Conservation (phyloP, 805 yeast genomes). For the Ogataea trehaloabstinens region DNA sequence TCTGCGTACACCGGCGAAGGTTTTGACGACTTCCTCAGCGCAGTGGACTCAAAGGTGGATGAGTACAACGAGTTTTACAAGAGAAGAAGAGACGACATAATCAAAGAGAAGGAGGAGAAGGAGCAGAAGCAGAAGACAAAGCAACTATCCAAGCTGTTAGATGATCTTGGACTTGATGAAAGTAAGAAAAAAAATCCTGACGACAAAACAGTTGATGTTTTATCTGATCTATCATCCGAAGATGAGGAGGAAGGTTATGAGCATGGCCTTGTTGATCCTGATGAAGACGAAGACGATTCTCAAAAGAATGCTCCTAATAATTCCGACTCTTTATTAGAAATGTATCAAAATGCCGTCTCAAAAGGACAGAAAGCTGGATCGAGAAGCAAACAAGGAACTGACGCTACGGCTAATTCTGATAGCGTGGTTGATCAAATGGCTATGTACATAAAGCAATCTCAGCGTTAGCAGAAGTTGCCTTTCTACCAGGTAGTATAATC, state of each 20-base stretch:
- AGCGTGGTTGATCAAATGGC: conserved; percentile 71
- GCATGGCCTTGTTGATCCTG: conserved; percentile 46
- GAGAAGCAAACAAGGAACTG: too few relatives aligned
- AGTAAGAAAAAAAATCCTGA: conserved; percentile 15
- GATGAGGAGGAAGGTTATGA: conserved; percentile 42
- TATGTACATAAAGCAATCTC: conserved; percentile 45
- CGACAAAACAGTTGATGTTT: conserved; percentile 43
- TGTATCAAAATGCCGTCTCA: not conserved
- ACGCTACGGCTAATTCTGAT: conserved; percentile 60
- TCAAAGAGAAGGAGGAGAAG: conserved; percentile 71
- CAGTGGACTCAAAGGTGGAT: conserved; percentile 80
- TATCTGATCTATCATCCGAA: conserved; percentile 45
- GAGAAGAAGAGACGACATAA: conserved; percentile 79
- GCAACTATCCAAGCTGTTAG: conserved; percentile 71
- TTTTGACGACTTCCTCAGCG: conserved; percentile 82
- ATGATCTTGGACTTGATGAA: conserved; percentile 73
- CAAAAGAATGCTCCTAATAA: conserved; percentile 70
- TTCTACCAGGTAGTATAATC: too few relatives aligned
- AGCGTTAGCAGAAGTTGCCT: too few relatives aligned
- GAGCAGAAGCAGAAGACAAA: conserved; percentile 71
- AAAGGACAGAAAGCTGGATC: conserved; percentile 17
- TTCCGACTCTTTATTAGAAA: conserved; percentile 32
- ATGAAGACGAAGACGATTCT: conserved; percentile 41
- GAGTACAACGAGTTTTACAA: conserved; percentile 84
- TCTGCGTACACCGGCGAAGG: conserved; percentile 94